Conservation (phyloP, 768 basidiomycete genomes). For the Trametes cubensis region DNA sequence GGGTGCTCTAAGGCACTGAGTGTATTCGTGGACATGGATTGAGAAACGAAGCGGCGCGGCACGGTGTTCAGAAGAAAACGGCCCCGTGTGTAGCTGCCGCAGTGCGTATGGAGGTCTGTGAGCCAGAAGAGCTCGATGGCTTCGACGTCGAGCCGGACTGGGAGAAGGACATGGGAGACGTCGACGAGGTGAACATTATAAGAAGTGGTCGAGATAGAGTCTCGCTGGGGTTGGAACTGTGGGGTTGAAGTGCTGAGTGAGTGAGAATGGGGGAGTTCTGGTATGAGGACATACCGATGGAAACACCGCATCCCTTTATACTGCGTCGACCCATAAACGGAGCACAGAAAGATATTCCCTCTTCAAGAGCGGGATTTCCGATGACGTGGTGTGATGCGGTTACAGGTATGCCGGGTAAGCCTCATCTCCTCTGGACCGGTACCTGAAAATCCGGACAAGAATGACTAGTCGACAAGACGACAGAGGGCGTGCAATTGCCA, state of each 20-base stretch:
- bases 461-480: conserved; percentile 23
- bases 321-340: conserved; percentile 4
- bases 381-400: conserved; percentile 24
- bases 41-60: neutral
- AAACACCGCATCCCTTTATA: conserved; percentile 9
- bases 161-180: conserved; percentile 14
- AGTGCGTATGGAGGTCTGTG: conserved; percentile 14
- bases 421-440: conserved; percentile 10
- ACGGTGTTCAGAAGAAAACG: conserved; percentile 19
- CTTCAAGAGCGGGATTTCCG: conserved; percentile 8
- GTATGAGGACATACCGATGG: conserved; percentile 1
- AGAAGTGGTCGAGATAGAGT: neutral
- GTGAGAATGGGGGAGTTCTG: neutral
- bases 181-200: conserved; percentile 10
- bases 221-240: too few relatives aligned
- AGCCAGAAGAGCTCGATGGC: conserved; percentile 17
- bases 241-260: neutral
- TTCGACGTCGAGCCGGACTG: conserved; percentile 17
- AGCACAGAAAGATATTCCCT: conserved; percentile 13
- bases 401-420: neutral
- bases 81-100: conserved; percentile 17
- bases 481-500: conserved; percentile 16
- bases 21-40: too few relatives aligned
- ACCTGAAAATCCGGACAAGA: conserved; percentile 23
- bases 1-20: too few relatives aligned